Evolutionary conservation across 2,329 filamentous ascomycete species (phyloP), one percentile per base, ranked within the genome.

Genomic region (Fusarium nodosum): DNA sequence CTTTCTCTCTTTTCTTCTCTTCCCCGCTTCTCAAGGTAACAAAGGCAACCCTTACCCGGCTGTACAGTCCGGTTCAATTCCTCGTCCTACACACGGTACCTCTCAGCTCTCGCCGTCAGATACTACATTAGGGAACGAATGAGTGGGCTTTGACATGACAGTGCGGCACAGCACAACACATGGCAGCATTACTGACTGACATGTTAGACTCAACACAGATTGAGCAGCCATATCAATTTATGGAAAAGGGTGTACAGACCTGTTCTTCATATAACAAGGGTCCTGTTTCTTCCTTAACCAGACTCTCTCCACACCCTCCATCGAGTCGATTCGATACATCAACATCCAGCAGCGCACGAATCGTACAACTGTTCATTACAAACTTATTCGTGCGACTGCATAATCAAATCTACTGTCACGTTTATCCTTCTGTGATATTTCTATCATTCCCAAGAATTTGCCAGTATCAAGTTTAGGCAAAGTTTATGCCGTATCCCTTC

Each of bases 261-360:
- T 64, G 51, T 42, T 59, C 55, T 56, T 33, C 20, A 46, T 46
- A 60, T 20, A 68, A 39, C 71, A 72, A 74, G 71, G 71, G 66
- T 72, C 54, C 39, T 34, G 58, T 72, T 60, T 57, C 61, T 44
- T 44, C 24, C 16, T 42, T 56, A 64, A 42, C 41, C 39, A 24
- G 60, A 18, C 52, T 57, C 68, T 57, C 69, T 63, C 68, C 65
- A 68, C 65, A 69, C 71, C 71, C 72, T 68, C 71, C 53, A 62
- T 39, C 48, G 22, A 41, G 24, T 22, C 33, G 30, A 51, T 51
- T 41, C 34, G 24, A 51, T n/a, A 20, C 48, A 39, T 28, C 33
- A 51, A 30, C 28, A 16, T 39, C n/a, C 4, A 28, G 33, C 30
- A 60, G 41, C 61, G 34, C 62, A 18, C 60, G 60, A 65, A 65